Percentiles rank a stretch among this genome's conserved stretches.
Conservation (phyloP, 192 early-diverging fungal species). For the Backusella sp. region DNA sequence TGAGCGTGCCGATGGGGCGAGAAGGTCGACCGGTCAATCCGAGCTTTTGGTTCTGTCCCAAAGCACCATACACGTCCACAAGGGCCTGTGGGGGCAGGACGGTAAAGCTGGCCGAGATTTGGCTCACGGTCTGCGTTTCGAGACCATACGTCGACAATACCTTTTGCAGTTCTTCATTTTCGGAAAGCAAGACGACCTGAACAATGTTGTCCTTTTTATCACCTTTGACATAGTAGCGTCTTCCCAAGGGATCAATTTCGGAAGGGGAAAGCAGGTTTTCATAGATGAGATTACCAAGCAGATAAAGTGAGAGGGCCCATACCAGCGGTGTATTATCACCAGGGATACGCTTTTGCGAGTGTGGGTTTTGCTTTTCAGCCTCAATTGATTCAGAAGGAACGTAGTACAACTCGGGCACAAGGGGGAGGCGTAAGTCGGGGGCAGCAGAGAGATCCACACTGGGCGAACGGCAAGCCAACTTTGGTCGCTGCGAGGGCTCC, state of each 20-base stretch:
- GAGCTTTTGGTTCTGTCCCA: constrained; percentile 79
- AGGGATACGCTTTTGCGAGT: constrained; percentile 68
- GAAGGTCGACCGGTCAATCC: constrained; percentile 73
- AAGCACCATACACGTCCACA: constrained; percentile 68
- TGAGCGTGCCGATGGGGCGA: constrained; percentile 75
- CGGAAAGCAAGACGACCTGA: constrained; percentile 77
- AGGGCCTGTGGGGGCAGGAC: constrained; percentile 74
- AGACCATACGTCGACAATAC: constrained; percentile 71
- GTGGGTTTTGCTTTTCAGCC: constrained; percentile 65
- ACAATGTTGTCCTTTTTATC: constrained; percentile 61
- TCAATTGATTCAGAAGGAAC: constrained; percentile 74
- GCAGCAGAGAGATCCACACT: background rate
- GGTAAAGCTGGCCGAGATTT: constrained; percentile 59
- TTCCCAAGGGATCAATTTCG: constrained; percentile 82
- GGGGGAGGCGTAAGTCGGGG: constrained; percentile 41
- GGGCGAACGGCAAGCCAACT: background rate
- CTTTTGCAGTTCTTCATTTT: constrained; percentile 69
- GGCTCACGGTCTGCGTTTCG: constrained; percentile 77
- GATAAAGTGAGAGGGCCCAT: constrained; percentile 83
- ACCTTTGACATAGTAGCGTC: constrained; percentile 58
- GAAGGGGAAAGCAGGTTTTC: constrained; percentile 74
- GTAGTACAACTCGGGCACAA: constrained; percentile 78
- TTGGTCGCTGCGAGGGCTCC: background rate
- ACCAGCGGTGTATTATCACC: constrained; percentile 88
- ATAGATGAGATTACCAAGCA: constrained; percentile 72